These are phyloP conservation scores for Vachellia collinsii DNA, from an alignment of 306 rosid species.

Conservation along the genomic window DNA sequence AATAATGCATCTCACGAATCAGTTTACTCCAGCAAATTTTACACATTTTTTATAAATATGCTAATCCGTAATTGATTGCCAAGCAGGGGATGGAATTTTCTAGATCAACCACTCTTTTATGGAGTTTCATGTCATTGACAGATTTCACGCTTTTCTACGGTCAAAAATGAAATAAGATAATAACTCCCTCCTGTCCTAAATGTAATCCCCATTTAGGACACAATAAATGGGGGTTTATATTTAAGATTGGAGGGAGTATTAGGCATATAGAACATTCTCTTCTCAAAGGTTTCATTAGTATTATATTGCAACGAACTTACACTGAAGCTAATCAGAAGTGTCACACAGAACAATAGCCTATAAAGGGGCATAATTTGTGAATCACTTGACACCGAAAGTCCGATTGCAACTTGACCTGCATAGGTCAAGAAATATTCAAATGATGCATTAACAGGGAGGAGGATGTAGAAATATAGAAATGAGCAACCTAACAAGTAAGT, in stretches of 20 bases:
- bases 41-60: conserved; percentile 10
- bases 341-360: background rate
- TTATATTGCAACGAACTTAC: background rate
- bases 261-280: conserved; percentile 8
- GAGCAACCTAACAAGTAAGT: background rate
- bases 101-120: conserved; percentile 7
- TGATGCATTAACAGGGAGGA: background rate
- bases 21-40: conserved; percentile 11
- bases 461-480: background rate
- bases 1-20: conserved; percentile 32
- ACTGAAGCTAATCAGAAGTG: background rate
- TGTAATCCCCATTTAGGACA: too few species aligned
- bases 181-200: too few species aligned
- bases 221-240: too few species aligned
- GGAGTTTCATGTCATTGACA: background rate
- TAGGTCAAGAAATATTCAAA: conserved; percentile 6
- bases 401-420: conserved; percentile 22
- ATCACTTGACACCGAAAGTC: conserved; percentile 7
- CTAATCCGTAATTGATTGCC: conserved; percentile 20
- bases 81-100: conserved; percentile 32
- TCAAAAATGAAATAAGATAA: background rate
- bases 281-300: conserved; percentile 9
- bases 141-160: conserved; percentile 16
- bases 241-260: background rate
- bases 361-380: conserved; percentile 2